Base-by-base conservation (phyloP, 2,329 filamentous ascomycete genomes). In the Lachnellula suecica region DNA sequence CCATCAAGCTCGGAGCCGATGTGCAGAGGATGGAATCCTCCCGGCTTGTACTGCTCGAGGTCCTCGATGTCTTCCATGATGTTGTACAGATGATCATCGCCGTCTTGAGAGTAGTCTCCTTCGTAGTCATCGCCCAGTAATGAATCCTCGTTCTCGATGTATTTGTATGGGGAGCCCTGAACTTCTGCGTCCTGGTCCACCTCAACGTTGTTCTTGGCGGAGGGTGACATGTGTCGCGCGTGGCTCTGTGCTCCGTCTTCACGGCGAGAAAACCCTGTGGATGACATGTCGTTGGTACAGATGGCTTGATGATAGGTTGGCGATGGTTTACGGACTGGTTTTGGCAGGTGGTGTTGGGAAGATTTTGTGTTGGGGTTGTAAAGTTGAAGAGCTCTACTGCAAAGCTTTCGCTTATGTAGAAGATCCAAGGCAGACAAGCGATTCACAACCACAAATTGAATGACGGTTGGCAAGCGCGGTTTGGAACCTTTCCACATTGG, bases 1-100 rank as follows among this genome's bases (percentile, higher is more conserved):
- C 70, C 48, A 9, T 71, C 54, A 54, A 77, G 72, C 2, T 57
- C 40, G 46, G 77, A 73, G 15, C 70, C 70, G 1, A 79, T 62
- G 3, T 57, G 58, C 7, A 74, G 66, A 3, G 75, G 73, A 59
- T 78, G 73, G 49, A 70, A 77, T 20, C 73, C 72, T 1, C 73
- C 72, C 8, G 15, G 13, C 22, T 27, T 17, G 43, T 67, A 67
- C 2, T 47, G 13, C 20, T 63, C 56, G 4, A 62, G 17, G 24
- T 50, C 17, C 17, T 57, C 54, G 2, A 57, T 20, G 15, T 23
- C 27, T 23, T 49, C 45, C 15, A 35, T 45, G 22, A 42, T 42
- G 4, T 42, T 23, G 20, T 37, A 37, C 34, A 5, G 6, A 15
- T n/a, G 34, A n/a, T 37, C 8, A 13, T 31, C 7, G 27, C n/a